A percentile compares a stretch with the other conserved stretches of the same genome.
These are phyloP conservation scores for Strobilomyces echinocephalus DNA, from an alignment of 768 basidiomycete genomes.

Conservation along the genomic window DNA sequence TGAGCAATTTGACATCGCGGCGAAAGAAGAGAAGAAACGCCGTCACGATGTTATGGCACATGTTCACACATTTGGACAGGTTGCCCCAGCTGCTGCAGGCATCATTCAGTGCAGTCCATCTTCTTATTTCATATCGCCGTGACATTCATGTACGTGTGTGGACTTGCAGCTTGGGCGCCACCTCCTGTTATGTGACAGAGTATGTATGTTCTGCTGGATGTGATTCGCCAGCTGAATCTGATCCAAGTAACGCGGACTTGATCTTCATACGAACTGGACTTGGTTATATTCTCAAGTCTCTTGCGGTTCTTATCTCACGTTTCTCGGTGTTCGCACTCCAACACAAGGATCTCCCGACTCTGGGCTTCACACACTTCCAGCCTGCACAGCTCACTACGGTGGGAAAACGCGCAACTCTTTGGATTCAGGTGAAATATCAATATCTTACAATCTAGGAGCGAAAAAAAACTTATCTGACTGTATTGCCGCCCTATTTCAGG, in stretches of 20 bases:
- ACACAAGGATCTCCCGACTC: conserved; percentile 83
- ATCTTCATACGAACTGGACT: conserved; percentile 92
- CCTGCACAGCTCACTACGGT: conserved; percentile 98
- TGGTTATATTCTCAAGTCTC: conserved; percentile 76
- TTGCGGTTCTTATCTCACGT: conserved; percentile 87
- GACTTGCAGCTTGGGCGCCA: conserved; percentile 75
- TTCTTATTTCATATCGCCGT: conserved; percentile 3
- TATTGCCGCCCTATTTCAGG: conserved; percentile 38
- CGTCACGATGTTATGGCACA: conserved; percentile 99
- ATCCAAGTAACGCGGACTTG: conserved; percentile 89
- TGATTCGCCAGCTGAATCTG: conserved; percentile 11
- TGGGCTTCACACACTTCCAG: conserved; percentile 99
- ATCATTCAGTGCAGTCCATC: conserved; percentile 76
- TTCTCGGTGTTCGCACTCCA: conserved; percentile 79
- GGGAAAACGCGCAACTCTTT: conserved; percentile 92
- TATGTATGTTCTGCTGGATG: conserved; percentile 35
- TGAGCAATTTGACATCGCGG: conserved; percentile 88
- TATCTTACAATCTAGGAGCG: background rate
- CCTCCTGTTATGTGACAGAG: conserved; percentile 99
- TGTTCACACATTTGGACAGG: conserved; percentile 92
- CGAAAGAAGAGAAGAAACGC: conserved; percentile 92
- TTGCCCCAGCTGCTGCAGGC: conserved; percentile 91
- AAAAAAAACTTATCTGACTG: background rate
- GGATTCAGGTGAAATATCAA: conserved; percentile 73
- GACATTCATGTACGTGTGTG: conserved; percentile 9